Conservation (phyloP, 2,329 filamentous ascomycete species). For the Fusarium kyushuense region DNA sequence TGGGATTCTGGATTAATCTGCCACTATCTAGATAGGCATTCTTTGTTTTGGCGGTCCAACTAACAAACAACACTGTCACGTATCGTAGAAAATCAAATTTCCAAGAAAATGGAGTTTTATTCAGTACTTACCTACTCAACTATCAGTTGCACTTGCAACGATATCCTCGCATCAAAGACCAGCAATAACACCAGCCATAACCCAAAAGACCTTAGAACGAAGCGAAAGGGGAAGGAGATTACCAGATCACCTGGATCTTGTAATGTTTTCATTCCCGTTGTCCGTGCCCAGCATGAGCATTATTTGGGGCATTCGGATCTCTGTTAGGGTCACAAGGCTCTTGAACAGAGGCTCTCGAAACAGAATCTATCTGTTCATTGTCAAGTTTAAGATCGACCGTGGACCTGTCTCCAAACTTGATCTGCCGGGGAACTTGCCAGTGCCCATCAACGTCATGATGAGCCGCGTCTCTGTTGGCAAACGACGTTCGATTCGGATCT, state of each 20-base stretch:
- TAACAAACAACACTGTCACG: not conserved
- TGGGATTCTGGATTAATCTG: constrained; percentile 4
- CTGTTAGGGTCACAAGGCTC: not conserved
- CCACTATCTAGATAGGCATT: not conserved
- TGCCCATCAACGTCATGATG: not conserved
- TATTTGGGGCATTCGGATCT: not conserved
- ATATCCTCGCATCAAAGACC: not conserved
- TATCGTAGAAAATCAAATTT: not conserved
- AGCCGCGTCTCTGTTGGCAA: not conserved
- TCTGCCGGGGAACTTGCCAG: not conserved
- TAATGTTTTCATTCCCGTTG: not conserved
- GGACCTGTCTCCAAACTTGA: not conserved
- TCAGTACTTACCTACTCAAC: not conserved
- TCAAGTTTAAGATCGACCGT: not conserved
- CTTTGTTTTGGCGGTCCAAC: not conserved
- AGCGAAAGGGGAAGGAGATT: not conserved
- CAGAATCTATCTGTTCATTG: not conserved
- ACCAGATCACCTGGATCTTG: not conserved
- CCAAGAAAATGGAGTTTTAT: not conserved
- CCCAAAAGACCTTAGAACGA: not conserved
- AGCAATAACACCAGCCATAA: not conserved
- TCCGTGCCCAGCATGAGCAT: not conserved
- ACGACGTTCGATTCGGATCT: not conserved
- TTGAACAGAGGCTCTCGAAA: not conserved
- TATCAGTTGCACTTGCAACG: not conserved